Conservation (phyloP, 306 rosid species). For the Styphnolobium japonicum region DNA sequence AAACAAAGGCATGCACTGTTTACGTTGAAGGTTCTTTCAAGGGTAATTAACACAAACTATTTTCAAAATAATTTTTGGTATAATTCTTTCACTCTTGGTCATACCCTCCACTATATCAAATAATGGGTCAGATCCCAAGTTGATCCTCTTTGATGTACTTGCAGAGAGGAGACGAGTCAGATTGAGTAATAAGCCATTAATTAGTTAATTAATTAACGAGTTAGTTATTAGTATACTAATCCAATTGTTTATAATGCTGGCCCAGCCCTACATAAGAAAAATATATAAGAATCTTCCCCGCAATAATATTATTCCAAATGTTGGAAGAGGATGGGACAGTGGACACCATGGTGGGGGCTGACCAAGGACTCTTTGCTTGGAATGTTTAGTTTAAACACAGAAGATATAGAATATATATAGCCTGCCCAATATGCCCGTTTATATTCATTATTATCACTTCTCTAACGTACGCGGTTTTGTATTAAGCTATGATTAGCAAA, state of each 20-base stretch:
- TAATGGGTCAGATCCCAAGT: slow-evolving; percentile 27
- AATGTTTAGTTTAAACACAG: slow-evolving; percentile 7
- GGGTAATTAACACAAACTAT: background rate
- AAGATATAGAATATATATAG: background rate
- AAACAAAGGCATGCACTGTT: too few species aligned
- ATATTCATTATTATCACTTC: background rate
- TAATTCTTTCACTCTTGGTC: background rate
- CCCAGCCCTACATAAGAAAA: slow-evolving; percentile 38
- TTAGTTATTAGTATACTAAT: background rate
- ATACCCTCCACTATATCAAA: background rate
- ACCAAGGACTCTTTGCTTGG: slow-evolving; percentile 26
- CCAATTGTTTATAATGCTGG: slow-evolving; percentile 5
- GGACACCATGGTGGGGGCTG: slow-evolving; percentile 50
- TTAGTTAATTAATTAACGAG: background rate
- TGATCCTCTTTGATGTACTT: slow-evolving; percentile 19
- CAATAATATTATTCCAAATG: slow-evolving; percentile 55
- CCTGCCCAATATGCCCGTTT: slow-evolving; percentile 13
- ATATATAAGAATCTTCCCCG: slow-evolving; percentile 43
- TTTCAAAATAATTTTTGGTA: too few species aligned
- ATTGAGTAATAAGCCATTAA: background rate
- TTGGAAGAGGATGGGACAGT: slow-evolving; percentile 54
- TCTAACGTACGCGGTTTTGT: slow-evolving; percentile 37
- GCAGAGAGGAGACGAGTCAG: background rate
- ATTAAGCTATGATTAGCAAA: background rate
- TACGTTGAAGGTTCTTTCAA: background rate